These are phyloP conservation scores for Acacia acuminata DNA, from an alignment of 306 rosid species.

Conservation along the genomic window DNA sequence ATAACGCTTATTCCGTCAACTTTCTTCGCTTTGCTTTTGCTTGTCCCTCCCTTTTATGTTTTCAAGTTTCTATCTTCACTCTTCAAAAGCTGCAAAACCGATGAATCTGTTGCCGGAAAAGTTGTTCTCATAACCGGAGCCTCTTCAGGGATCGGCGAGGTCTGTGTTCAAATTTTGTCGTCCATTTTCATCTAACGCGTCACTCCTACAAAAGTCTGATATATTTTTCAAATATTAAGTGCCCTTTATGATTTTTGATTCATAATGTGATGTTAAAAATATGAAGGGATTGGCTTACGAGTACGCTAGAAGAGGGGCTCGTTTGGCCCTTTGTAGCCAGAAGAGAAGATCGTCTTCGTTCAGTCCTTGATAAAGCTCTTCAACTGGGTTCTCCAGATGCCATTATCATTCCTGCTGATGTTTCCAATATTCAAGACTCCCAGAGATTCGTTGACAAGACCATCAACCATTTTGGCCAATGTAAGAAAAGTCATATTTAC, in stretches of 20 bases:
- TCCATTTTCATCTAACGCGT: background rate
- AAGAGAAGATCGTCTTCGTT: conserved; percentile 23
- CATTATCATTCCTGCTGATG: conserved; percentile 10
- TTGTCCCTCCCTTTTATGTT: too few species aligned
- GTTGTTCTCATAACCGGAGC: too few species aligned
- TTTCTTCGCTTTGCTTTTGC: too few species aligned
- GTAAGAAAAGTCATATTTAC: background rate
- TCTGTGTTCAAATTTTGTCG: too few species aligned
- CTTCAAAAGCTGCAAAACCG: too few species aligned
- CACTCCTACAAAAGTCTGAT: background rate
- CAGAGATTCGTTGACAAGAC: conserved; percentile 6
- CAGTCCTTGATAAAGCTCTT: conserved; percentile 1
- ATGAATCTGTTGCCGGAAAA: too few species aligned
- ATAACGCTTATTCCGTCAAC: too few species aligned
- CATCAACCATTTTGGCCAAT: conserved; percentile 14
- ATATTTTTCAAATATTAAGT: background rate
- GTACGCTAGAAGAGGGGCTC: conserved; percentile 28
- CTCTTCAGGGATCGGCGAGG: too few species aligned
- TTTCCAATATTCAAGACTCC: conserved; percentile 22
- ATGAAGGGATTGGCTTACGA: conserved; percentile 22
- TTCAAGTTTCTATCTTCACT: too few species aligned
- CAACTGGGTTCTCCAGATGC: background rate
- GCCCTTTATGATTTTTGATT: background rate
- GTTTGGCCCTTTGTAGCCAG: conserved; percentile 26
- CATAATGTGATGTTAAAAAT: too few species aligned